A percentile compares a stretch with the other conserved stretches of the same genome.
These are phyloP conservation scores for Candida jianshihensis DNA, from an alignment of 805 yeast genomes.

Conservation along the genomic window DNA sequence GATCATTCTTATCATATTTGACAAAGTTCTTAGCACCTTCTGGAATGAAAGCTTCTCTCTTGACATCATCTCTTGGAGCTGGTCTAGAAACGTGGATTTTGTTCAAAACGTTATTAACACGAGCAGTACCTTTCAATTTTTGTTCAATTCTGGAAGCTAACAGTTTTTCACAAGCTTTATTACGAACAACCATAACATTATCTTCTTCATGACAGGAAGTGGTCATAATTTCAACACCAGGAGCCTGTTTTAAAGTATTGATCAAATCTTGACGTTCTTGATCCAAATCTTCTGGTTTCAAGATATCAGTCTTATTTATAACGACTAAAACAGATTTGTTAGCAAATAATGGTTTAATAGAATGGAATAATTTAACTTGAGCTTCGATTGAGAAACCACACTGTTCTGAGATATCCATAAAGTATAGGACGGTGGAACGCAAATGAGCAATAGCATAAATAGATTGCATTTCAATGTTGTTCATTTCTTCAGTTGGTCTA, in stretches of 20 bases:
- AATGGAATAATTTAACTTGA: slow-evolving; percentile 94
- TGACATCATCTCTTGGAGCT: slow-evolving; percentile 76
- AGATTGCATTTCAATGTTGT: slow-evolving; percentile 98
- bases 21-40: slow-evolving; percentile 54
- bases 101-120: slow-evolving; percentile 83
- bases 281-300: slow-evolving; percentile 76
- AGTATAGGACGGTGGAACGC: slow-evolving; percentile 92
- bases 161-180: slow-evolving; percentile 94
- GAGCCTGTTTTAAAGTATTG: slow-evolving; percentile 52
- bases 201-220: slow-evolving; percentile 93
- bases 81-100: slow-evolving; percentile 95
- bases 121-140: slow-evolving; percentile 86
- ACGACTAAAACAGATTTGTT: slow-evolving; percentile 95
- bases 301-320: slow-evolving; percentile 89
- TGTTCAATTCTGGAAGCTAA: slow-evolving; percentile 94
- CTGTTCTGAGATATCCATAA: slow-evolving; percentile 98
- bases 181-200: slow-evolving; percentile 91
- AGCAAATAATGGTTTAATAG: slow-evolving; percentile 94
- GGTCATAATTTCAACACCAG: slow-evolving; percentile 88
- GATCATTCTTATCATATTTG: slow-evolving; percentile 75
- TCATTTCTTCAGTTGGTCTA: slow-evolving; percentile 99
- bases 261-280: slow-evolving; percentile 67
- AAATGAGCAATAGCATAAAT: slow-evolving; percentile 98
- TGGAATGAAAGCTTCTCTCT: slow-evolving; percentile 77
- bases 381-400: slow-evolving; percentile 98